Evolutionary conservation across 768 basidiomycete species (phyloP).

Genomic region (Daedaleopsis nitida): DNA sequence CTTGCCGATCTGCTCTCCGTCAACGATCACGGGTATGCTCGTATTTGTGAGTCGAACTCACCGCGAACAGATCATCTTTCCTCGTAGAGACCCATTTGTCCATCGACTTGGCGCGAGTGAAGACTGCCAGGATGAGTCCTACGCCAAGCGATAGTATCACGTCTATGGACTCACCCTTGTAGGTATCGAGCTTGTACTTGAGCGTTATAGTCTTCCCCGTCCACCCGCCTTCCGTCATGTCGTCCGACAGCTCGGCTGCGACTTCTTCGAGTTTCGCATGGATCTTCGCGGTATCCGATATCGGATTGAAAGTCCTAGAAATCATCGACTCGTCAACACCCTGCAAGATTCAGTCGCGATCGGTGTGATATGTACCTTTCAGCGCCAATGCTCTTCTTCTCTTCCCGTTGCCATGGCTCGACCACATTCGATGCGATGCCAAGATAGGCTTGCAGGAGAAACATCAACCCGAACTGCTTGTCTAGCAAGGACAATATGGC

Average conservation of each 20-base stretch:
- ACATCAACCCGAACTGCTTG: constrained; percentile 79
- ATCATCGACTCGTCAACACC: not conserved
- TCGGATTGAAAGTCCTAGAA: constrained; percentile 72
- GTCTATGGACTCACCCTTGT: constrained; percentile 55
- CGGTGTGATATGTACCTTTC: constrained; percentile 60
- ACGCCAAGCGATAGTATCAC: too few relatives aligned
- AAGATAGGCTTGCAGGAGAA: constrained; percentile 77
- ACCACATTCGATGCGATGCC: constrained; percentile 88
- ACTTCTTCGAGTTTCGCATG: constrained; percentile 79
- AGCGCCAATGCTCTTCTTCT: constrained; percentile 89
- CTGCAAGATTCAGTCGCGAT: too few relatives aligned
- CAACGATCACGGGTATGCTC: not conserved
- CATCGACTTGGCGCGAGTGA: constrained; percentile 82
- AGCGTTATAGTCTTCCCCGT: constrained; percentile 87
- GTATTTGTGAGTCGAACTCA: constrained; percentile 35
- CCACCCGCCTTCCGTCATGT: constrained; percentile 81
- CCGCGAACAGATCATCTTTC: constrained; percentile 79
- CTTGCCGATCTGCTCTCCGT: constrained; percentile 61
- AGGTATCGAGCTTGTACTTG: constrained; percentile 92
- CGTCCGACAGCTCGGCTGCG: constrained; percentile 77
- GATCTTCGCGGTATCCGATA: constrained; percentile 66
- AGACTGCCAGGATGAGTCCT: constrained; percentile 43
- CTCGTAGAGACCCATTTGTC: constrained; percentile 72
- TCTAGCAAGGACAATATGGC: constrained; percentile 80
- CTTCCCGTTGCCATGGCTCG: constrained; percentile 72